A percentile compares a stretch with the other conserved stretches of the same genome.
Evolutionary conservation across 345 rosid species (phyloP).

Genomic region (Moringa oleifera): DNA sequence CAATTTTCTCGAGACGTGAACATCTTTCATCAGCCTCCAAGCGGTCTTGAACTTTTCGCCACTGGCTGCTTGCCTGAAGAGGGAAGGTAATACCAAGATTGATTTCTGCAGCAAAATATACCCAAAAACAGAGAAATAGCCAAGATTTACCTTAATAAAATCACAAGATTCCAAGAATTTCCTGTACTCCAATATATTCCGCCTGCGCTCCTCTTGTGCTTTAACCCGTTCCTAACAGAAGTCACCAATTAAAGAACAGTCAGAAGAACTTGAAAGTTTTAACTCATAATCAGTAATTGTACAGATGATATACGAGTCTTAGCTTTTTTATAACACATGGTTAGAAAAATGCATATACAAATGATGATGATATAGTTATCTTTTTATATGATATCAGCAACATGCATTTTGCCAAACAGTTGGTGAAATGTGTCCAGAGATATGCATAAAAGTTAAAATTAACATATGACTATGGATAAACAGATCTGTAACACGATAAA

Average conservation of each 20-base stretch:
- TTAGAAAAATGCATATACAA: neutral
- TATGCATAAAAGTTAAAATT: too few relatives aligned
- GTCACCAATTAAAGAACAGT: constrained; percentile 19
- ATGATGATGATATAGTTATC: neutral
- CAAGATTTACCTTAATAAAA: constrained; percentile 70
- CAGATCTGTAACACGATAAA: too few relatives aligned
- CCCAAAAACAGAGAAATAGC: constrained; percentile 3
- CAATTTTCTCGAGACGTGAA: constrained; percentile 80
- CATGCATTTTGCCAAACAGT: neutral
- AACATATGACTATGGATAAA: too few relatives aligned
- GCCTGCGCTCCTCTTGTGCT: constrained; percentile 74
- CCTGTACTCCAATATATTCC: constrained; percentile 60
- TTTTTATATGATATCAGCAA: neutral
- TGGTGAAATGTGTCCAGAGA: too few relatives aligned
- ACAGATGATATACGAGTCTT: neutral
- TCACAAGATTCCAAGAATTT: constrained; percentile 79
- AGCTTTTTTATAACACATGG: neutral
- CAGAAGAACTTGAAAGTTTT: neutral
- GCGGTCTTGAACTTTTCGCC: constrained; percentile 96
- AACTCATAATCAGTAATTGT: neutral
- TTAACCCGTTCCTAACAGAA: constrained; percentile 63
- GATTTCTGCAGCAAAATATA: constrained; percentile 13
- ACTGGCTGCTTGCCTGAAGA: constrained; percentile 77
- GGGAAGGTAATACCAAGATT: constrained; percentile 9
- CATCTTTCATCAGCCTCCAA: constrained; percentile 93